These are phyloP conservation scores for Saitozyma sp. DNA, from an alignment of 768 basidiomycete genomes.

Conservation along the genomic window DNA sequence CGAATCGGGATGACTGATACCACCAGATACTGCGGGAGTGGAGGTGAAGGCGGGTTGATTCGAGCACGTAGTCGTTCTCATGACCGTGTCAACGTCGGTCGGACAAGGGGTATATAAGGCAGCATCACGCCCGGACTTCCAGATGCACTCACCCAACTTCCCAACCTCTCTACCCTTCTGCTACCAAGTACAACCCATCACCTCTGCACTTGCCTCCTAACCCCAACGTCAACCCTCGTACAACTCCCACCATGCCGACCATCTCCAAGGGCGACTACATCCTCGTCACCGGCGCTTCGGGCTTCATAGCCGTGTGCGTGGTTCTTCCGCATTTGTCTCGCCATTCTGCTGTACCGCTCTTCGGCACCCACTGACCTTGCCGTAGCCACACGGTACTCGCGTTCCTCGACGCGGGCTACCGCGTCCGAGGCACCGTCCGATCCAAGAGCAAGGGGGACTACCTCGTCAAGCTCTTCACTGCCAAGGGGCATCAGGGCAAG, in stretches of 20 bases:
- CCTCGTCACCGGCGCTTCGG: conserved; percentile 11
- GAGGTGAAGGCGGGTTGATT: no score
- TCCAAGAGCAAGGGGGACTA: conserved; percentile 9
- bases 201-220: background rate
- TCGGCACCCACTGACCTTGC: background rate
- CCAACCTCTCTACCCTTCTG: no score
- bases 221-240: background rate
- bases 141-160: no score
- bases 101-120: no score
- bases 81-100: no score
- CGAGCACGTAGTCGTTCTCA: no score
- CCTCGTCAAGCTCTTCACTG: conserved; percentile 8
- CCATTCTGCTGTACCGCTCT: background rate
- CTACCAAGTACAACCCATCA: background rate
- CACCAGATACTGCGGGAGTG: no score
- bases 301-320: conserved; percentile 11
- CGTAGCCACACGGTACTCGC: conserved; percentile 2
- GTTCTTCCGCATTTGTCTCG: background rate
- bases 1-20: no score
- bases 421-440: conserved; percentile 12
- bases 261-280: conserved; percentile 20
- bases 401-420: conserved; percentile 6
- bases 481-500: background rate
- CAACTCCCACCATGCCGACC: conserved; percentile 19
- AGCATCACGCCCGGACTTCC: no score